phyloP scores from a whole-genome alignment of 179 eudicot species.

The Gypsophila paniculata region DNA sequence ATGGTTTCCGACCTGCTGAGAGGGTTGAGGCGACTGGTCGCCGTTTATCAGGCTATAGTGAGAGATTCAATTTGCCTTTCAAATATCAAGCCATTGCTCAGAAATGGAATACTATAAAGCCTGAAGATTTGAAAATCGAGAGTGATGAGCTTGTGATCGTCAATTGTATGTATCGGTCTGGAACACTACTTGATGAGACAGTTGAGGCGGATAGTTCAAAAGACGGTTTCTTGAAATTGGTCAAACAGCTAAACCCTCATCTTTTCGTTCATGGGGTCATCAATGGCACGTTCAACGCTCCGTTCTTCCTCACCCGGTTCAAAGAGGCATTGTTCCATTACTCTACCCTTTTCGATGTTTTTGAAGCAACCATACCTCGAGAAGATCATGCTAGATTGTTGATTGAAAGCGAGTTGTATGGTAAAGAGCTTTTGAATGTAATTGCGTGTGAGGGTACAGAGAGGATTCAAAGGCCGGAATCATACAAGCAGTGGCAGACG shows the following conservation, averaged over 20 bases:
- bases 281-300: constrained; percentile 41
- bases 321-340: constrained; percentile 41
- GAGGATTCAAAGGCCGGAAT: constrained; percentile 54
- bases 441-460: constrained; percentile 56
- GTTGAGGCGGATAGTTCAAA: constrained; percentile 33
- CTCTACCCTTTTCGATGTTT: constrained; percentile 33
- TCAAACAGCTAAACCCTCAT: constrained; percentile 34
- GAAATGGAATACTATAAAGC: constrained; percentile 36
- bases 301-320: constrained; percentile 43
- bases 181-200: constrained; percentile 42
- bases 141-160: constrained; percentile 35
- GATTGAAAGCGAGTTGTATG: constrained; percentile 42
- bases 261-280: constrained; percentile 34
- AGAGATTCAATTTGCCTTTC: constrained; percentile 48
- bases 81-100: constrained; percentile 35
- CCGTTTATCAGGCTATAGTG: constrained; percentile 50
- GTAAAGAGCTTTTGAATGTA: constrained; percentile 42
- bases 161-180: constrained; percentile 37
- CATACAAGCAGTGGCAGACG: constrained; percentile 56
- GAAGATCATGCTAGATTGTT: constrained; percentile 34
- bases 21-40: constrained; percentile 52
- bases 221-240: constrained; percentile 35
- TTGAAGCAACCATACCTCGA: constrained; percentile 33
- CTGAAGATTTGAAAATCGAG: constrained; percentile 36
- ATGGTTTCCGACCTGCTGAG: constrained; percentile 59